A percentile compares a stretch with the other conserved stretches of the same genome.
Evolutionary conservation across 345 rosid species (phyloP).

Genomic region (Acer saccharum): DNA sequence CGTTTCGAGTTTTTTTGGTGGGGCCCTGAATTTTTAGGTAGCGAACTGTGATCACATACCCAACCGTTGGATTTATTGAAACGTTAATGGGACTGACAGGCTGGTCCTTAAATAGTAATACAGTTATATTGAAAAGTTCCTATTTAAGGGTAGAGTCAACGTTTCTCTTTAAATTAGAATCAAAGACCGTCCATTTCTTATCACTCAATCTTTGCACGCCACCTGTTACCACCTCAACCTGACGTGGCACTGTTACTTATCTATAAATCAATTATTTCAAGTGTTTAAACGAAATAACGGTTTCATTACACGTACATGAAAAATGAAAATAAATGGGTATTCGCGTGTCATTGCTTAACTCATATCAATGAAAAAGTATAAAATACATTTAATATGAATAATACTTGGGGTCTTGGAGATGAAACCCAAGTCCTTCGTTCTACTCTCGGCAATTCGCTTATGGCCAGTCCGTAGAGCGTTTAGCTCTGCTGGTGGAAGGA

Average conservation of each 20-base stretch:
- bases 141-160: slow-evolving; percentile 18
- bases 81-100: not conserved
- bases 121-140: not conserved
- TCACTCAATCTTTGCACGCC: not conserved
- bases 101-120: not conserved
- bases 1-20: not conserved
- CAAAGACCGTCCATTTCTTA: slow-evolving; percentile 9
- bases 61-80: slow-evolving; percentile 28
- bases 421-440: no score
- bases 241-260: not conserved
- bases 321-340: no score
- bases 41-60: not conserved
- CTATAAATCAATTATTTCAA: no score
- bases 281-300: no score
- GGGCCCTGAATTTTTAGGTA: not conserved
- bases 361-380: no score
- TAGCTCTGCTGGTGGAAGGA: no score
- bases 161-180: slow-evolving; percentile 3
- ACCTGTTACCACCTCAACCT: not conserved
- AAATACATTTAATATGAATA: no score
- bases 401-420: no score
- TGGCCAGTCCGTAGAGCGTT: no score
- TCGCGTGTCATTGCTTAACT: no score
- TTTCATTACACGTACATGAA: no score
- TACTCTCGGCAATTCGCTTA: no score